These are phyloP conservation scores for Metschnikowia gruessii DNA, from an alignment of 805 yeast species.

Conservation along the genomic window DNA sequence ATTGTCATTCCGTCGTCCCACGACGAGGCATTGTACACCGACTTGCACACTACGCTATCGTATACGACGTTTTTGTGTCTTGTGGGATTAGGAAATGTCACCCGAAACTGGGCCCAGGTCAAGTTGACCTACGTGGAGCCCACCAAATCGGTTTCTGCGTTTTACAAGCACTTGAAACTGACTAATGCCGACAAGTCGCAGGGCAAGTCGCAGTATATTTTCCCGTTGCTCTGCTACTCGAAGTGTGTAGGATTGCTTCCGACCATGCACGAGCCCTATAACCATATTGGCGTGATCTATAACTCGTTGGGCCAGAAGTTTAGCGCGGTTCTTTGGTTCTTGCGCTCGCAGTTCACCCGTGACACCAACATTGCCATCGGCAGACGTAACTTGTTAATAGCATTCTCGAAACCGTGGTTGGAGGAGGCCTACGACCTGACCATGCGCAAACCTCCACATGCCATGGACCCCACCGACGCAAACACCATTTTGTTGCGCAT, in stretches of 20 bases:
- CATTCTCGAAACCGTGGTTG: slow-evolving; percentile 37
- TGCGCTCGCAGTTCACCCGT: slow-evolving; percentile 56
- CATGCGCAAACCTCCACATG: slow-evolving; percentile 7
- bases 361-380: slow-evolving; percentile 47
- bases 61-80: slow-evolving; percentile 17
- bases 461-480: slow-evolving; percentile 13
- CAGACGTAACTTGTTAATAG: slow-evolving; percentile 41
- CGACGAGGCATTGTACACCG: slow-evolving; percentile 1
- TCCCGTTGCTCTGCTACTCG: slow-evolving; percentile 39
- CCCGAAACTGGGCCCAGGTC: slow-evolving; percentile 14
- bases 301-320: slow-evolving; percentile 44
- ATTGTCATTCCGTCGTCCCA: slow-evolving; percentile 15
- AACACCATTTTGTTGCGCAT: slow-evolving; percentile 33
- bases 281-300: slow-evolving; percentile 51
- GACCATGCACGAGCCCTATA: slow-evolving; percentile 64
- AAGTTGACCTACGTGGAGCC: slow-evolving; percentile 16
- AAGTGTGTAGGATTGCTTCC: slow-evolving; percentile 58
- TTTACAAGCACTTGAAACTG: slow-evolving; percentile 13
- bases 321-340: slow-evolving; percentile 50
- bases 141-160: slow-evolving; percentile 13
- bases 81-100: slow-evolving; percentile 19
- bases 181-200: slow-evolving; percentile 30
- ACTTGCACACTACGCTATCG: slow-evolving; percentile 16
- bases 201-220: slow-evolving; percentile 30
- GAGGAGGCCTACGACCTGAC: slow-evolving; percentile 18